A percentile compares a stretch with the other conserved stretches of the same genome.
phyloP scores from a whole-genome alignment of 352 stramenopile species.

The Aphanomyces stellatus region DNA sequence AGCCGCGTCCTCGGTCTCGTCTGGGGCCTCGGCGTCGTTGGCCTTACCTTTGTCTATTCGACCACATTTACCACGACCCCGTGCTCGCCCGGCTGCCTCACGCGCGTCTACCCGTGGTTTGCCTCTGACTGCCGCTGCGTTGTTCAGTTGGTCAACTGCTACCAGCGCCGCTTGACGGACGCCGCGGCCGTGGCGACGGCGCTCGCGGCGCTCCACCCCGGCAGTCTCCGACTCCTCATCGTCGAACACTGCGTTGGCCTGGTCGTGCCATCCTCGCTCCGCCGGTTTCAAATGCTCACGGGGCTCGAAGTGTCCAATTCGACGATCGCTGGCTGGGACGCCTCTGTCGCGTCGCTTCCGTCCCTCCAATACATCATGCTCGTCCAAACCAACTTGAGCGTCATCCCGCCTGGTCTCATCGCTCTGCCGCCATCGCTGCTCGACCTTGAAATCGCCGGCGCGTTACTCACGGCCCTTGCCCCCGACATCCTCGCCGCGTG shows the following conservation, averaged over 20 bases:
- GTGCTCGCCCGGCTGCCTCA: background rate
- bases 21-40: background rate
- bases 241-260: background rate
- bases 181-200: background rate
- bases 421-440: background rate
- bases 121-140: background rate
- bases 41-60: background rate
- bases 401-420: background rate
- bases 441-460: background rate
- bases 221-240: background rate
- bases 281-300: constrained; percentile 16
- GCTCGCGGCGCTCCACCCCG: background rate
- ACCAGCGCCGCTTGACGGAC: background rate
- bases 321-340: constrained; percentile 16
- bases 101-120: background rate
- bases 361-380: background rate
- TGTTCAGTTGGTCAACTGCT: background rate
- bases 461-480: background rate
- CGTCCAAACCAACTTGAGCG: background rate
- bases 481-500: background rate
- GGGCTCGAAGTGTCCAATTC: constrained; percentile 23
- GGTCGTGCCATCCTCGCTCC: background rate
- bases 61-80: background rate
- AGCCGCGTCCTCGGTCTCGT: background rate
- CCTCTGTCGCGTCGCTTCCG: background rate